Conservation (phyloP, 352 stramenopile species). For the Globisporangium solare region DNA sequence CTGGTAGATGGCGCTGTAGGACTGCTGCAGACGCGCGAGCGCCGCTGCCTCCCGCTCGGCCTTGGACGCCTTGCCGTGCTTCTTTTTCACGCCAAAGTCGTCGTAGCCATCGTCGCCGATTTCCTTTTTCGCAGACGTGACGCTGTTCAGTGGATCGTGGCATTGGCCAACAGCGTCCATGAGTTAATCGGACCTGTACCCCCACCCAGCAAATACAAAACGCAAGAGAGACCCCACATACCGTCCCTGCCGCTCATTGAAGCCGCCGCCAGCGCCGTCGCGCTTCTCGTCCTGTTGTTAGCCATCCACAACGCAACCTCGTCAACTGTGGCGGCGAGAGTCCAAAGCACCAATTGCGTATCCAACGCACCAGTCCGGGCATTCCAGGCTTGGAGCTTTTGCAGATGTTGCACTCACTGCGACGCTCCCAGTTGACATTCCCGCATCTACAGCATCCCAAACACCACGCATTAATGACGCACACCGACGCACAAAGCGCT, state of each 20-base stretch:
- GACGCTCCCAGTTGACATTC: constrained; percentile 86
- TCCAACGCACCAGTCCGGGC: constrained; percentile 37
- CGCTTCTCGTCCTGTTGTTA: constrained; percentile 64
- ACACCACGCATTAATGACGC: background rate
- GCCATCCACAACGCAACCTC: background rate
- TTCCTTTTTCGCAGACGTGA: constrained; percentile 70
- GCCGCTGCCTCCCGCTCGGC: constrained; percentile 77
- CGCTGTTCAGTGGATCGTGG: constrained; percentile 24
- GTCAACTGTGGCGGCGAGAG: background rate
- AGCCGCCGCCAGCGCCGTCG: constrained; percentile 71
- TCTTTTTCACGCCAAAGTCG: constrained; percentile 84
- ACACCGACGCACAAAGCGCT: background rate
- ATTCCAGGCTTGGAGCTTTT: constrained; percentile 76
- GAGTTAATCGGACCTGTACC: too few species aligned
- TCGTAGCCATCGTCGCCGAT: constrained; percentile 85
- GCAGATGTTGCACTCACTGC: constrained; percentile 85
- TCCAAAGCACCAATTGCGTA: background rate
- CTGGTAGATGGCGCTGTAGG: constrained; percentile 69
- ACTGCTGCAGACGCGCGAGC: constrained; percentile 71
- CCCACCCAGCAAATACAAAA: background rate
- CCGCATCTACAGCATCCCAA: constrained; percentile 42
- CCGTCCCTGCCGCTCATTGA: constrained; percentile 83
- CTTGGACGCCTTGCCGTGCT: constrained; percentile 69
- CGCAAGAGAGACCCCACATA: constrained; percentile 19
- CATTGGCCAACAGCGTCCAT: constrained; percentile 2